Evolutionary conservation across 176 grass and related monocot genomes (phyloP).

Genomic region (Ensete ventricosum): DNA sequence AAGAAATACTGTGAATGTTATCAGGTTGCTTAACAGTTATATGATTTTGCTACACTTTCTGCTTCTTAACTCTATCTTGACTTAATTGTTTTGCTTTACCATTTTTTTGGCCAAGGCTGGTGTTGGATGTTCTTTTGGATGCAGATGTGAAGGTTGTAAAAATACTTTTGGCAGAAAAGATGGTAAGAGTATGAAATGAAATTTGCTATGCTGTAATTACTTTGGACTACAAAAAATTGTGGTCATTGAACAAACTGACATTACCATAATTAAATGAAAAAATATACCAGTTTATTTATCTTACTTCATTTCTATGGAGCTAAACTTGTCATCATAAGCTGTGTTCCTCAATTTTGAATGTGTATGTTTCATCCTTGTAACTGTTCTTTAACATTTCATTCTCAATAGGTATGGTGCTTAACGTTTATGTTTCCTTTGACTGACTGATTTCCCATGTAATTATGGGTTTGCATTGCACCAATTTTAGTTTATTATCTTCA

Average conservation of each 20-base stretch:
- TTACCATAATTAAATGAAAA: too few species aligned
- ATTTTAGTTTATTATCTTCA: too few species aligned
- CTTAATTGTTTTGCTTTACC: background rate
- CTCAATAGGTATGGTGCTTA: too few species aligned
- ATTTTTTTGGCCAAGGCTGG: slow-evolving; percentile 18
- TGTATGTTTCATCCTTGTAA: too few species aligned
- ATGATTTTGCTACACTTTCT: background rate
- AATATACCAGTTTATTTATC: too few species aligned
- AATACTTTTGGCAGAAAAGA: slow-evolving; percentile 35
- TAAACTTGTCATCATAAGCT: background rate
- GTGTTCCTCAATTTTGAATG: background rate
- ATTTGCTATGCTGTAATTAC: background rate
- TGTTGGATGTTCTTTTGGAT: slow-evolving; percentile 31
- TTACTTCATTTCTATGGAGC: background rate
- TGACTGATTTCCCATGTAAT: too few species aligned
- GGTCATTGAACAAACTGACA: background rate
- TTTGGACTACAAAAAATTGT: background rate
- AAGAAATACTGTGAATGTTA: slow-evolving; percentile 39
- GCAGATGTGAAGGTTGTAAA: slow-evolving; percentile 29
- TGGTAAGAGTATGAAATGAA: slow-evolving; percentile 9
- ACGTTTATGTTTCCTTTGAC: too few species aligned
- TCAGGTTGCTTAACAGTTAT: slow-evolving; percentile 19
- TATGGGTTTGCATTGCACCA: too few species aligned
- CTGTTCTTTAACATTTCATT: too few species aligned
- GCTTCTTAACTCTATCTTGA: background rate